Base-by-base conservation (phyloP, 768 basidiomycete species). In the Trametes cingulata region DNA sequence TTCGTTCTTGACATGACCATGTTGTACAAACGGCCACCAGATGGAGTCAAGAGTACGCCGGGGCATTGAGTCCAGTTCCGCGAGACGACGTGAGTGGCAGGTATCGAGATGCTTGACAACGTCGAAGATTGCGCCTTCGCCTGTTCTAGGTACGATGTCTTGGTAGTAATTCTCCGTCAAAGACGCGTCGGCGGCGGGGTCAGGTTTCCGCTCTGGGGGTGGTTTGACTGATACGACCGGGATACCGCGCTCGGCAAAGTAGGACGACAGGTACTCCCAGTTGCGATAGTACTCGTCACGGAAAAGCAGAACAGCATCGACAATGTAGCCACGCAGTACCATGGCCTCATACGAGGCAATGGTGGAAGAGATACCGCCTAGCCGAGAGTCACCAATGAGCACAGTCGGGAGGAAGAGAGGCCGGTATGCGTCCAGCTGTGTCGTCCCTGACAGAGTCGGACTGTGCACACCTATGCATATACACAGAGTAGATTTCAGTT, bases 21-120 rank as follows among this genome's bases (percentile, higher is more conserved):
- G 96, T 70, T 98, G 96, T 1, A 94, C 93, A 70, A 98, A 98
- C 0, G 96, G 96, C 93, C 95, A 98, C 96, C 96, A 98, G 45
- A 97, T 79, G 1, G 80, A 80, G 53, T 93, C 81, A 43, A 91
- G 76, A 0, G 94, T 87, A 37, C 95, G 82, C 10, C 77, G 76
- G 3, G 93, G 85, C 86, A 96, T 93, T 0, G 87, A 82, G 49
- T 86, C 82, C 8, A 98, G 82, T 42, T 90, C 84, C 12, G 79
- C 69, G n/a, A 97, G 72, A 6, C 96, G 81, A n/a, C 71, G 66
- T 0, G 69, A 61, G 72, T 98, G 95, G 36, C 81, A 76, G 9
- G 70, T 60, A 64, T 93, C 86, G 24, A 98, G 75, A 65, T 85
- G 79, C 4, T 77, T 72, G 2, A 92, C 72, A 3, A 86, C 73